Evolutionary conservation across 768 basidiomycete genomes (phyloP), one percentile per base, ranked within the genome.

Genomic region (Russula ochroleuca): DNA sequence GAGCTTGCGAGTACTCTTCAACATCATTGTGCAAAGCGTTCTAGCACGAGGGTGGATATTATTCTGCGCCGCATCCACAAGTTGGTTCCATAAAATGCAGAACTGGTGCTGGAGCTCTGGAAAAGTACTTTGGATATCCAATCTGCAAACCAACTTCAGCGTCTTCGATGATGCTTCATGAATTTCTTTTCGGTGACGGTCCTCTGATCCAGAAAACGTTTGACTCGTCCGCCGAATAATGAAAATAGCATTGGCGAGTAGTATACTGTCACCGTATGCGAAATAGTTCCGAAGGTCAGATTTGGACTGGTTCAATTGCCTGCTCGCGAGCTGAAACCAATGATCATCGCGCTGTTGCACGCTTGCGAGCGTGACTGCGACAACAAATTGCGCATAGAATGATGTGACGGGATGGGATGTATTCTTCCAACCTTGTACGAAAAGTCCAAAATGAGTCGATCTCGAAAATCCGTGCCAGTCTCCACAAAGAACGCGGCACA

Each of bases 1-100:
- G 8, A 49, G 43, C 53, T n/a, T 55, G 14, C 61, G 61, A 48
- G 48, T n/a, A 21, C 47, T 55, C 61, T 55, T 62, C 35, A 62
- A 53, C 2, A 35, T 28, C n/a, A 8, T 15, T 6, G 28, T 17
- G 13, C n/a, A n/a, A 1, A 55, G 2, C 25, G 2, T 1, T 38
- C 0, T 19, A 10, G 15, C 21, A 28, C 45, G n/a, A 3, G 31
- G 13, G 53, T 17, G 19, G 2, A 4, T 5, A 5, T 21, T 1
- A 19, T 11, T 1, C 7, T 45, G 51, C 43, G 43, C 35, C 5
- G 2, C 11, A 0, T 31, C 17, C 4, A 37, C 25, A 0, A 62
- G 61, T 25, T 55, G 23, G 19, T 62, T 48, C 61, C 53, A 62
- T 19, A 62, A 2, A 2, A 19, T 10, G 14, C 61, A 62, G 37